A percentile compares a stretch with the other conserved stretches of the same genome.
These are phyloP conservation scores for Colletotrichum sp. DNA, from an alignment of 2,329 filamentous ascomycete species.

Conservation along the genomic window DNA sequence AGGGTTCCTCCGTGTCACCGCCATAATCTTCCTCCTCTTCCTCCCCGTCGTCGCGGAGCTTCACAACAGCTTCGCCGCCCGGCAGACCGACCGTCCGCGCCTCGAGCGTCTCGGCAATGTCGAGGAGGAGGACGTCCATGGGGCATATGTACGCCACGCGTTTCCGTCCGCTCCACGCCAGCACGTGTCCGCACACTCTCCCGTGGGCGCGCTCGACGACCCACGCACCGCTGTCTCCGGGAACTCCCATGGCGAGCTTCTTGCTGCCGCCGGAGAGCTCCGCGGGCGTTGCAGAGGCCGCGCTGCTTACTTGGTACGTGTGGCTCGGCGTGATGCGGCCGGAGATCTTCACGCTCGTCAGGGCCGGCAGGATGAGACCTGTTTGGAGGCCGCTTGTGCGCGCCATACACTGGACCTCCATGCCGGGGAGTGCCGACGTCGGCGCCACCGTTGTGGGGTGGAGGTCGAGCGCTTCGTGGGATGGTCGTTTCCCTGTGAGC, in stretches of 20 bases:
- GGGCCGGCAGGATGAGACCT: constrained; percentile 76
- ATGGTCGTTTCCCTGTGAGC: background rate
- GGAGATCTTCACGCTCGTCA: constrained; percentile 87
- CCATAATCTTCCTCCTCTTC: background rate
- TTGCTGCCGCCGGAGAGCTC: constrained; percentile 16
- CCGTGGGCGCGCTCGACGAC: constrained; percentile 82
- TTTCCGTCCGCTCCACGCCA: constrained; percentile 85
- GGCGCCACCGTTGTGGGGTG: constrained; percentile 65
- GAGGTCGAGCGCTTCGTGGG: constrained; percentile 39
- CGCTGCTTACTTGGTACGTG: constrained; percentile 64
- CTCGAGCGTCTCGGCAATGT: constrained; percentile 81
- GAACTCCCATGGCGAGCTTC: constrained; percentile 63
- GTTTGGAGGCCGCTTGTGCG: constrained; percentile 84
- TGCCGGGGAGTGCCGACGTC: constrained; percentile 68
- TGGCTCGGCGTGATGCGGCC: constrained; percentile 82
- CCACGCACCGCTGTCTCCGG: constrained; percentile 94
- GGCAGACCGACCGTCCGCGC: constrained; percentile 76
- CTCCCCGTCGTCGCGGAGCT: constrained; percentile 27
- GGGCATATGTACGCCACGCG: constrained; percentile 90
- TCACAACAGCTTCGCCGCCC: constrained; percentile 53
- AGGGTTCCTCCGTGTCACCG: constrained; percentile 7
- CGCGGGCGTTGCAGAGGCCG: constrained; percentile 7
- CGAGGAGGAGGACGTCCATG: constrained; percentile 87
- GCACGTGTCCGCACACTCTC: constrained; percentile 84
- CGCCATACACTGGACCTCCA: constrained; percentile 86